Evolutionary conservation across 108 stramenopile genomes (phyloP), one percentile per base, ranked within the genome.

Genomic region (Cyclotella atomus): DNA sequence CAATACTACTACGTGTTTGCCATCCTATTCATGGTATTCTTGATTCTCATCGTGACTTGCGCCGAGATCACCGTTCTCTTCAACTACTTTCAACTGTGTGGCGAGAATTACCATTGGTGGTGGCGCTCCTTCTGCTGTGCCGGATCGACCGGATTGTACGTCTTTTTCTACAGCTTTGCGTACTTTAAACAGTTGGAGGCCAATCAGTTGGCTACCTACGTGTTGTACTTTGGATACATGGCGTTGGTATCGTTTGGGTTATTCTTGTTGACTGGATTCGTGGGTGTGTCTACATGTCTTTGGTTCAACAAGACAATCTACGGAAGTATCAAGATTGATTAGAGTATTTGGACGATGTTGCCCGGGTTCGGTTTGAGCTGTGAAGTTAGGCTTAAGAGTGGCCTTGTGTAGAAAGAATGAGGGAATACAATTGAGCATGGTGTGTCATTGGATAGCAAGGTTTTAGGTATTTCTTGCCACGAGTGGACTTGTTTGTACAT

Each of bases 101-200:
- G 93, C 32, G 98, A 99, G 88, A 95, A 99, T 84, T 97, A 99
- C 83, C 94, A 95, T 73, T 99, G 99, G 99, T 99, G 99, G 98
- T 99, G 99, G 99, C 89, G 98, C 53, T 93, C 96, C 50, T 96
- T 97, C 75, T 67, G 83, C 68, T 89, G 93, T 61, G 85, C 89
- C 17, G 98, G 97, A 60, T 85, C 92, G 8, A 96, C 96, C 17
- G 98, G 96, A 12, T 55, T 95, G n/a, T 99, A 96, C 73, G 92
- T 99, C 72, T 98, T 98, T 49, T 63, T 97, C 36, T 99, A 99
- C 84, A 92, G 92, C 30, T 79, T 97, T 60, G 85, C 95, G 55
- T 99, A 99, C 90, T 98, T 95, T 72, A 85, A 88, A 55, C 79
- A 91, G 65, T 85, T 99, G 68, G 88, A 97, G 77, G 87, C 91